Conservation (phyloP, 805 yeast genomes). For the Saturnispora bothae region DNA sequence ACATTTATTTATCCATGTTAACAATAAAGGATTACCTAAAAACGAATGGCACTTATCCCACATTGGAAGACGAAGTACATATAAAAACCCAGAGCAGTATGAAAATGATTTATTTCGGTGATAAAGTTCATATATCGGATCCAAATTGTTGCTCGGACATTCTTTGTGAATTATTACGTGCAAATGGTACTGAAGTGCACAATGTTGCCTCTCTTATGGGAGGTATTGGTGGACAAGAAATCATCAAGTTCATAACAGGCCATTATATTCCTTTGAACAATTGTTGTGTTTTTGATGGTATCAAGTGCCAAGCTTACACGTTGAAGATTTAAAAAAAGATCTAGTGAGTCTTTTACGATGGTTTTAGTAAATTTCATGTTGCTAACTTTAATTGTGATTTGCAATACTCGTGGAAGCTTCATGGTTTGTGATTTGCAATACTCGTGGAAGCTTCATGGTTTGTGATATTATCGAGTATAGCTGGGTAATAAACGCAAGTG, state of each 20-base stretch:
- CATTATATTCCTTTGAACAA: conserved; percentile 78
- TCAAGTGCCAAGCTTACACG: conserved; percentile 33
- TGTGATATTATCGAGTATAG: no score
- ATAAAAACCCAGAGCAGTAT: neutral
- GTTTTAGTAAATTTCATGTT: neutral
- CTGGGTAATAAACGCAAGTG: no score
- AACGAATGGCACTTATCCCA: conserved; percentile 16
- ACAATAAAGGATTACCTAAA: conserved; percentile 21
- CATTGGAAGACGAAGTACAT: conserved; percentile 10
- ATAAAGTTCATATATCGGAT: neutral
- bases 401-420: no score
- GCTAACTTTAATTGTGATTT: no score
- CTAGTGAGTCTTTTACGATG: no score
- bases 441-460: no score
- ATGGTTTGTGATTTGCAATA: no score
- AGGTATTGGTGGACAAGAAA: conserved; percentile 81
- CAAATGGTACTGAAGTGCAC: conserved; percentile 37
- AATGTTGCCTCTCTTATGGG: conserved; percentile 65
- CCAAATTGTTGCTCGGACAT: conserved; percentile 27
- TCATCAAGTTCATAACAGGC: conserved; percentile 57
- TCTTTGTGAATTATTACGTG: conserved; percentile 32
- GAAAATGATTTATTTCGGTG: neutral
- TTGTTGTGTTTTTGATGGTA: conserved; percentile 63
- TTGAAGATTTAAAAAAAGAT: neutral
- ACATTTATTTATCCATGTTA: conserved; percentile 36